These are phyloP conservation scores for Haplosporangium sp. DNA, from an alignment of 371 early-diverging fungal genomes.

Conservation along the genomic window DNA sequence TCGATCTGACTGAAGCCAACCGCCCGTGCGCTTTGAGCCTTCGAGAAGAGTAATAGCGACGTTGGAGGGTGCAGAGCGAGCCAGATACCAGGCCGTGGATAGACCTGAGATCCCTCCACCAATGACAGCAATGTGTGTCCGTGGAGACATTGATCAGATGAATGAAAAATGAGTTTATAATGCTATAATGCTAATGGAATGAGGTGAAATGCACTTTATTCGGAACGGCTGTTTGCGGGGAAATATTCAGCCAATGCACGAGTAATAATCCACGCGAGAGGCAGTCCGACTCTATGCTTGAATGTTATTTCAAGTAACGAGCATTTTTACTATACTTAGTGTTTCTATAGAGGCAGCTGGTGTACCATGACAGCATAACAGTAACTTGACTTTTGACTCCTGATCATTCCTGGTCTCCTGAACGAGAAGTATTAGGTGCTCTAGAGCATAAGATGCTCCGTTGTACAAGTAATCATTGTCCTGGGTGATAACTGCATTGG, in stretches of 20 bases:
- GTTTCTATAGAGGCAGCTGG: conserved; percentile 4
- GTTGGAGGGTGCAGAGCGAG: conserved; percentile 64
- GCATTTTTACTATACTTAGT: conserved; percentile 15
- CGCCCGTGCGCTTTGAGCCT: conserved; percentile 79
- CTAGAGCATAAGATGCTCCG: conserved; percentile 19
- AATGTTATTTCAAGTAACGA: not conserved
- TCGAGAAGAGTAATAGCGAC: conserved; percentile 81
- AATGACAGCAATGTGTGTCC: conserved; percentile 72
- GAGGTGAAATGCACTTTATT: not conserved
- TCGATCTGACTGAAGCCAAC: conserved; percentile 85
- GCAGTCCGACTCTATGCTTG: no score
- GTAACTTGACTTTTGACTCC: conserved; percentile 1
- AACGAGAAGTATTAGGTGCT: conserved; percentile 26
- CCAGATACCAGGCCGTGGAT: conserved; percentile 85
- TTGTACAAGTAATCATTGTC: conserved; percentile 42
- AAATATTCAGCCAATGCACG: not conserved
- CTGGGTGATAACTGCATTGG: conserved; percentile 39
- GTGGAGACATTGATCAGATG: conserved; percentile 30
- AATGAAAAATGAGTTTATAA: not conserved
- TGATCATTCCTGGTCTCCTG: conserved; percentile 10
- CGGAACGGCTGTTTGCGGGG: conserved; percentile 2
- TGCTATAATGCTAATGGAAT: not conserved
- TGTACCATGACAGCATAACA: conserved; percentile 13
- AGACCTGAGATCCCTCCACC: conserved; percentile 96
- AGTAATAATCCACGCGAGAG: not conserved